Evolutionary conservation across 2,329 filamentous ascomycete genomes (phyloP), one percentile per base, ranked within the genome.

Genomic region (Pseudogymnoascus sp.): DNA sequence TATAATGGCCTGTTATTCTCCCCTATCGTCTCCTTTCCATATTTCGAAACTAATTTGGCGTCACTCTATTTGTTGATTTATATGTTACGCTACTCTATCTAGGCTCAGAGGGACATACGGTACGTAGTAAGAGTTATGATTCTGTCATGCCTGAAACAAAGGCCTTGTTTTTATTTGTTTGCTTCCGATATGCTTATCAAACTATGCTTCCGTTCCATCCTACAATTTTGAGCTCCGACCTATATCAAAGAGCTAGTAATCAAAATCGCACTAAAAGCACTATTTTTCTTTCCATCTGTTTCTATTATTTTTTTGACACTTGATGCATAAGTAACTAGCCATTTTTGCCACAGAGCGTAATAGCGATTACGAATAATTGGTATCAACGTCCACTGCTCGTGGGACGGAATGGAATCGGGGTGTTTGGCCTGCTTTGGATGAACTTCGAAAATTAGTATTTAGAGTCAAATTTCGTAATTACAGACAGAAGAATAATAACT

Each of bases 401-500:
- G 7, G 81, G 81, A 63, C 81, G 81, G 75, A 85, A 82, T 7
- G 85, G 78, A 57, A 86, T 79, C 17, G 88, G 88, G 40, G 87
- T 91, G 35, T 82, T 81, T 2, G 88, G 85, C 64, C 86, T 80
- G 66, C 85, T 89, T 26, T 84, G 80, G 36, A 91, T 80, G 74
- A 93, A 93, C 89, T 92, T 66, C 31, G 58, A 39, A 41, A 31
- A 9, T 50, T 33, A 41, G 60, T 13, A 35, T 58, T 68, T 66
- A 67, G 64, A 61, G 31, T 59, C 40, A 10, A 60, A 33, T 65
- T 69, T 61, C 64, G 64, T 31, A 35, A 2, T 39, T 11, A 41
- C 60, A 44, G 9, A 29, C 21, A 47, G 26, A 21, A 36, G 44
- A 59, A 33, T 54, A 67, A 58, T 62, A 63, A 82, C 88, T 83